Percentiles rank a stretch among this genome's conserved stretches.
These are phyloP conservation scores for Fusarium praegraminearum DNA, from an alignment of 2,329 filamentous ascomycete genomes.

Conservation along the genomic window DNA sequence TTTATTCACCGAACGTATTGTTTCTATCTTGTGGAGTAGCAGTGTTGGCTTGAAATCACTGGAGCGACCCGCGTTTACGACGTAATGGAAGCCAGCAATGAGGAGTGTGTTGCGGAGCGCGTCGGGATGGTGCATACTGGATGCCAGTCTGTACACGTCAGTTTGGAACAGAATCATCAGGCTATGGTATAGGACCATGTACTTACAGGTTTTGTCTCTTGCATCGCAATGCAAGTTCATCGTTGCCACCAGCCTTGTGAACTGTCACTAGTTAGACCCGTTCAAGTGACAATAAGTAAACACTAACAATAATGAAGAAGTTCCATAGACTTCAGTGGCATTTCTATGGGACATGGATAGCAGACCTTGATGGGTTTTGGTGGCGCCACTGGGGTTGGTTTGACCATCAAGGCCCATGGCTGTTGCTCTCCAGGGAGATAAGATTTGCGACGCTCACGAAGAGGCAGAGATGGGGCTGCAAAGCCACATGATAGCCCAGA, in stretches of 20 bases:
- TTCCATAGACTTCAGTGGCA: background rate
- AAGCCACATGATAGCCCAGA: background rate
- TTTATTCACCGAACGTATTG: background rate
- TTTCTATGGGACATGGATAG: background rate
- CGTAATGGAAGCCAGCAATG: background rate
- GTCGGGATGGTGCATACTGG: background rate
- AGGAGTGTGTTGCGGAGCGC: background rate
- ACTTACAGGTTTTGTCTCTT: background rate
- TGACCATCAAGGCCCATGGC: background rate
- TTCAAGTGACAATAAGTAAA: fast-evolving
- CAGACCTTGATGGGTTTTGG: background rate
- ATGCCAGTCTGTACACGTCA: background rate
- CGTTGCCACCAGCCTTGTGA: background rate
- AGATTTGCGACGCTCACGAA: background rate
- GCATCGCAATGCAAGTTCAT: background rate
- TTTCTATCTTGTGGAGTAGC: background rate
- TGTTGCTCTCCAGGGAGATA: background rate
- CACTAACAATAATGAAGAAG: background rate
- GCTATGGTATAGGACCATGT: background rate
- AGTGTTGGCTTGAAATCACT: background rate
- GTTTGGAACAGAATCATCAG: too few relatives aligned
- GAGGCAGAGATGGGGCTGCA: background rate
- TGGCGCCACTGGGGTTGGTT: background rate
- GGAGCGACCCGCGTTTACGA: background rate
- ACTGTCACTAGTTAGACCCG: background rate